Base-by-base conservation (phyloP, 2,329 filamentous ascomycete genomes). In the Fusarium sacchari region DNA sequence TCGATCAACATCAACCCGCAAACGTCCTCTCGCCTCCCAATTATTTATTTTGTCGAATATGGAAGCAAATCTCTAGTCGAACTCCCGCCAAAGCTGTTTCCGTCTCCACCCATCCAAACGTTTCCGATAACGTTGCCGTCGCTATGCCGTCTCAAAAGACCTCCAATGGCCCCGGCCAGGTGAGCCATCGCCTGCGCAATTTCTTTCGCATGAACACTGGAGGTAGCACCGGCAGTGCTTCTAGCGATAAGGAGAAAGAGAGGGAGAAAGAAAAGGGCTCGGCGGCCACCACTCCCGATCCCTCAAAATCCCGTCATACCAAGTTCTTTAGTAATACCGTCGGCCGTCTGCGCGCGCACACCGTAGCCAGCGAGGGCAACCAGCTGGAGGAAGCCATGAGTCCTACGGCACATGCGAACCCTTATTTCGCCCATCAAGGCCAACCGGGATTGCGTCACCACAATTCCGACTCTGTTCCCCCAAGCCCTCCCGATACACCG, bases 371-470 rank as follows among this genome's bases (percentile, higher is more conserved):
- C 83, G 96, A 98, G 84, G 95, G 95, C 77, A 95, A 98, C 80
- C 90, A 92, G 66, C 88, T 98, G 74, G 96, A 98, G 76, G 95
- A 98, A 82, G 87, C 90, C 70, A 88, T 97, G 79, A 97, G 95
- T 80, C 96, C 96, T 32, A 98, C 95, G 9, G 96, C 95, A 58
- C 91, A 96, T 80, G 96, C 95, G 73, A 99, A 99, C 82, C 96
- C 96, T 24, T 99, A 99, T 84, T 99, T 98, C 83, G 93, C 92
- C 75, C 96, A 98, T 81, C 96, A 99, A 84, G 96, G 96, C 64
- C 95, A 95, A 77, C 96, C 96, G 8, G 94, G 94, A 73, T 87
- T 98, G 78, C 92, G 96, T 80, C 96, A 99, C 85, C 95, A 97
- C 85, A 97, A 98, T 82, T 94, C 96, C 76, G 94, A 92, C 79